A percentile compares a stretch with the other conserved stretches of the same genome.
These are phyloP conservation scores for Suillus bovinus DNA, from an alignment of 768 basidiomycete species.

Conservation along the genomic window DNA sequence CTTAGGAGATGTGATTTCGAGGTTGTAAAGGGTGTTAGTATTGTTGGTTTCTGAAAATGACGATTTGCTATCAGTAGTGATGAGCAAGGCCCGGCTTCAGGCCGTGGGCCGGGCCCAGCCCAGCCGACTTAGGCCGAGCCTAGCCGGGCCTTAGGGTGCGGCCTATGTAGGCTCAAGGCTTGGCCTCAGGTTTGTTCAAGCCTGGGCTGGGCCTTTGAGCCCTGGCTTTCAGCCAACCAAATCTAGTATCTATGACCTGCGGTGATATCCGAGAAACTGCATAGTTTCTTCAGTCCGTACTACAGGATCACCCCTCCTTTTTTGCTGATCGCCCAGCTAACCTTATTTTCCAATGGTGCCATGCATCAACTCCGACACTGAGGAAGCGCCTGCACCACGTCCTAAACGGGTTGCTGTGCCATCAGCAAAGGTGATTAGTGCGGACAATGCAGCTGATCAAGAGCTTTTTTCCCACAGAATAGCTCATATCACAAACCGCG, in stretches of 20 bases:
- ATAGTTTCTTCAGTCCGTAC: neutral
- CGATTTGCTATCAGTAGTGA: constrained; percentile 2
- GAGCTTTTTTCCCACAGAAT: neutral
- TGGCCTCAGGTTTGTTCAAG: neutral
- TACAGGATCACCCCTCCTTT: neutral
- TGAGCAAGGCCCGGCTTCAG: constrained; percentile 4
- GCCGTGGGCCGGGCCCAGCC: neutral
- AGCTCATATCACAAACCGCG: neutral
- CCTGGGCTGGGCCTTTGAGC: neutral
- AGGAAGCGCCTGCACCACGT: neutral
- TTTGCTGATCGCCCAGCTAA: neutral
- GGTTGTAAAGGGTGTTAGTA: too few species aligned
- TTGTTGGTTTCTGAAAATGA: too few species aligned
- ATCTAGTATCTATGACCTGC: neutral
- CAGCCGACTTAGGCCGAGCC: neutral
- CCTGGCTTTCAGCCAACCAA: neutral
- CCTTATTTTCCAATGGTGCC: neutral
- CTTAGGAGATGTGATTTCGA: too few species aligned
- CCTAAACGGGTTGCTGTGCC: neutral
- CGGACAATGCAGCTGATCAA: neutral
- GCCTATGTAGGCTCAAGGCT: neutral
- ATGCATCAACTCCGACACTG: neutral
- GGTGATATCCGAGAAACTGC: neutral
- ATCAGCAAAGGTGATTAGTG: neutral
- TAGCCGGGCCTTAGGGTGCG: neutral